Evolutionary conservation across 176 grass and related monocot species (phyloP).

Genomic region (Bolboschoenus planiculmis): DNA sequence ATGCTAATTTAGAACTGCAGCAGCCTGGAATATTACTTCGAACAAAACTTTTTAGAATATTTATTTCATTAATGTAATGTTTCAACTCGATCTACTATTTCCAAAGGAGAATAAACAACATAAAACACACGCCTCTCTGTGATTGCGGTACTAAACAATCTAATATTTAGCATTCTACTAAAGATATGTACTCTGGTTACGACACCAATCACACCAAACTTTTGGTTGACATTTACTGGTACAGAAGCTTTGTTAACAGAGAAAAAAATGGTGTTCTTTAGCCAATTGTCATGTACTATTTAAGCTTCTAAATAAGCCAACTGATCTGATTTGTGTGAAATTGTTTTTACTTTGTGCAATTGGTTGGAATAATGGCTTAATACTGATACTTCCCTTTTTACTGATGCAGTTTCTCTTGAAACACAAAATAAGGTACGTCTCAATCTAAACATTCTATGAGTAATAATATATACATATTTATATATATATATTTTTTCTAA

Average conservation of each 20-base stretch:
- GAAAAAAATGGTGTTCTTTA: neutral
- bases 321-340: neutral
- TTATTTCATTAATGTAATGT: neutral
- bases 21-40: neutral
- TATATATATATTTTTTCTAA: neutral
- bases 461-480: no score
- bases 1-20: neutral
- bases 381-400: neutral
- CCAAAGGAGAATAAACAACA: neutral
- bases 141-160: neutral
- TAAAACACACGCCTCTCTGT: neutral
- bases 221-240: neutral
- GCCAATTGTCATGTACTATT: neutral
- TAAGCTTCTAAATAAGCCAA: neutral
- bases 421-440: neutral
- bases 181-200: neutral
- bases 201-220: neutral
- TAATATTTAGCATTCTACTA: neutral
- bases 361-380: neutral
- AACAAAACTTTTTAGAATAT: neutral
- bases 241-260: neutral
- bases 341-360: neutral
- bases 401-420: neutral
- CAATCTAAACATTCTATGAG: neutral
- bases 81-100: neutral